Base-by-base conservation (phyloP, 805 yeast genomes). In the Nakazawaea wickerhamii region DNA sequence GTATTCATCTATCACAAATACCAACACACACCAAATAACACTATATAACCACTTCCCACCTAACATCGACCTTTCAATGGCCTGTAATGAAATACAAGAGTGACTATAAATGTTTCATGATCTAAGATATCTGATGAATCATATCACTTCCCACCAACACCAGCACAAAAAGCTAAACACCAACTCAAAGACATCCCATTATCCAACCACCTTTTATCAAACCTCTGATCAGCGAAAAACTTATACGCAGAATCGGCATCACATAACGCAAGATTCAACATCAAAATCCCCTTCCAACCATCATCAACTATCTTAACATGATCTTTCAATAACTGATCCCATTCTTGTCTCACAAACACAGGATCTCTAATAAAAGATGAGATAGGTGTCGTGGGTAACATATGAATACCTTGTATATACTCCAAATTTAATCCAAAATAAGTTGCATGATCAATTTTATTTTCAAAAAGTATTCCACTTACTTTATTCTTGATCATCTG, bases 171-270 rank as follows among this genome's bases (percentile, higher is more conserved):
- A 0, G 95, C 79, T 49, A 90, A 65, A 6, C 90, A 81, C 95
- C 96, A 89, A 0, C 96, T 81, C 49, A 80, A 64, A 13, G 95
- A 80, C 75, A 89, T 93, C 2, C 97, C 97, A 43, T 77, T 78
- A 54, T 90, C 97, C 41, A 90, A 73, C 52, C 71, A 73, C 2
- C 60, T 53, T 6, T 65, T 62, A 35, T 68, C 58, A 72, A 86
- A 89, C 43, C 64, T 67, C 5, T 68, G 54, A 25, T 76, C 60
- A 4, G 77, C 58, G 60, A 88, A 88, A 62, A 78, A 88, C 6
- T 64, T 50, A 57, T 77, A 87, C 0, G 95, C 70, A 1, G 70
- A 46, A 32, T 57, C 52, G 1, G 97, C 91, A 54, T 89, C 85
- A 52, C 65, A 75, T 17, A 90, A 62, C 0, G 95, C 95, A 34